Percentiles rank a stretch among this genome's conserved stretches.
Evolutionary conservation across 495 filamentous ascomycete genomes (phyloP).

Genomic region (Annulohypoxylon maeteangense): DNA sequence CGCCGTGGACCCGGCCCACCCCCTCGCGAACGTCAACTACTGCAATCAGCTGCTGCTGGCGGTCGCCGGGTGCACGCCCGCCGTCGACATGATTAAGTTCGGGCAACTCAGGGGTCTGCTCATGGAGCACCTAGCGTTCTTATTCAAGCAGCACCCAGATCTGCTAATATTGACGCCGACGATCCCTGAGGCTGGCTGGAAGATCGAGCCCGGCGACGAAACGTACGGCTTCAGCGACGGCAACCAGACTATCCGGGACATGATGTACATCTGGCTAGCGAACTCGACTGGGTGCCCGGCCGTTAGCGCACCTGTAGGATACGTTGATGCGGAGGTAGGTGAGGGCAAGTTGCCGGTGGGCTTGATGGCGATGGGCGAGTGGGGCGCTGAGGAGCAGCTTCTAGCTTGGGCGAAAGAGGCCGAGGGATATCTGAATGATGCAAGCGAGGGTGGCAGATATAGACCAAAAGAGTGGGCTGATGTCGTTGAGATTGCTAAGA

Average conservation of each 20-base stretch:
- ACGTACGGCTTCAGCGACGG: slow-evolving; percentile 77
- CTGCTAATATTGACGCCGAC: slow-evolving; percentile 84
- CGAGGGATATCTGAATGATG: slow-evolving; percentile 62
- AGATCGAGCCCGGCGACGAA: slow-evolving; percentile 60
- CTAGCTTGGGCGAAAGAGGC: slow-evolving; percentile 77
- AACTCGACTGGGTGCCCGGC: slow-evolving; percentile 85
- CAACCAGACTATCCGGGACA: slow-evolving; percentile 76
- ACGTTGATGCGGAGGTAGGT: slow-evolving; percentile 62
- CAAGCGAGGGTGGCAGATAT: slow-evolving; percentile 52
- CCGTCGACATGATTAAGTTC: slow-evolving; percentile 75
- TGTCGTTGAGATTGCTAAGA: slow-evolving; percentile 49
- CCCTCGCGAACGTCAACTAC: slow-evolving; percentile 63
- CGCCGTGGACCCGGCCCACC: slow-evolving; percentile 29
- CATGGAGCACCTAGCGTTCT: slow-evolving; percentile 82
- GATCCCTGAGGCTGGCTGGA: slow-evolving; percentile 80
- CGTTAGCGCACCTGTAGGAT: slow-evolving; percentile 82
- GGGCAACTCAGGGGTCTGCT: slow-evolving; percentile 78
- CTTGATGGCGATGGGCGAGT: slow-evolving; percentile 90
- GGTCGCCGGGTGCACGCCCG: slow-evolving; percentile 70
- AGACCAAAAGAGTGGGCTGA: slow-evolving; percentile 57
- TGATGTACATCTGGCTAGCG: slow-evolving; percentile 90
- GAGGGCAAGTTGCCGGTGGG: slow-evolving; percentile 72
- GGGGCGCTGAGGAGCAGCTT: slow-evolving; percentile 85
- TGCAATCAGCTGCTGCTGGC: slow-evolving; percentile 79
- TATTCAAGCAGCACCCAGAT: slow-evolving; percentile 78